Percentiles rank a stretch among this genome's conserved stretches.
Evolutionary conservation across 2,329 filamentous ascomycete genomes (phyloP).

Genomic region (Diaporthe capsici): DNA sequence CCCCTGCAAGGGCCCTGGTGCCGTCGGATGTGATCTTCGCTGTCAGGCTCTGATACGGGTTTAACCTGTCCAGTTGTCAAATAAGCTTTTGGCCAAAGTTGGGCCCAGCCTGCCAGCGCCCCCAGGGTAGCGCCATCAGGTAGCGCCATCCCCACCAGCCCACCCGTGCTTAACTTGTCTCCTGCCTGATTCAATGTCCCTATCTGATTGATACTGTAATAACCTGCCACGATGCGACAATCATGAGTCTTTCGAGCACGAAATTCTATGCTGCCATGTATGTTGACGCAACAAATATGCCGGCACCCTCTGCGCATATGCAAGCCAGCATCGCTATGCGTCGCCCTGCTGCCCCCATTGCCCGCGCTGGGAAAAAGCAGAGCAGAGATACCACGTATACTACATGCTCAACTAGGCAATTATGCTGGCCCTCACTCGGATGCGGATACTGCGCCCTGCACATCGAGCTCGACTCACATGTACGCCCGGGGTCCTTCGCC

Average conservation of each 20-base stretch:
- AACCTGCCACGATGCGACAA: neutral
- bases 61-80: neutral
- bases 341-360: neutral
- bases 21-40: slow-evolving; percentile 27
- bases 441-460: neutral
- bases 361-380: neutral
- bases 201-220: slow-evolving; percentile 2
- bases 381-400: slow-evolving; percentile 1
- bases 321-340: neutral
- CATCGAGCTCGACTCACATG: neutral
- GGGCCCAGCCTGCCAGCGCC: neutral
- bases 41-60: slow-evolving; percentile 24
- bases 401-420: slow-evolving; percentile 2
- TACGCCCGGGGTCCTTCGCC: neutral
- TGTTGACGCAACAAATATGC: slow-evolving; percentile 24
- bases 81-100: slow-evolving; percentile 19
- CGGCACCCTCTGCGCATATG: slow-evolving; percentile 22
- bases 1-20: slow-evolving; percentile 15
- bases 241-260: neutral
- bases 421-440: neutral
- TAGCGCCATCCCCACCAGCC: neutral
- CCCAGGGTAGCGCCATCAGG: neutral
- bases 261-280: neutral
- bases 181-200: slow-evolving; percentile 21
- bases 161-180: slow-evolving; percentile 6